Percentiles rank a stretch among this genome's conserved stretches.
Evolutionary conservation across 192 early-diverging fungal species (phyloP).

Genomic region (Backusella circina): DNA sequence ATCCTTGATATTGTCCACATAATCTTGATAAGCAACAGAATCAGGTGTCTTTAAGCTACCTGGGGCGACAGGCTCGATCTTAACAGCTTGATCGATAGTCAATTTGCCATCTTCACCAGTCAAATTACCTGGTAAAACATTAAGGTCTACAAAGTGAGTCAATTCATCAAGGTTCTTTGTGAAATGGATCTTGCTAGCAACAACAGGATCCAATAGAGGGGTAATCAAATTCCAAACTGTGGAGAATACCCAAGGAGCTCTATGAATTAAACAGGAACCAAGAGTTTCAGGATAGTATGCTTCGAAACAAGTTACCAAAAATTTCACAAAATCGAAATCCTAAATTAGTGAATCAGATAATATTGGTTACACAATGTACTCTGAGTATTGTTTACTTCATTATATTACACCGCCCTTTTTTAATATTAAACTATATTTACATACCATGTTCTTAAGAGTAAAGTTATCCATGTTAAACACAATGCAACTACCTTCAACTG

Average conservation of each 20-base stretch:
- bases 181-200: constrained; percentile 84
- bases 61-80: background rate
- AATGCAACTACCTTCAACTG: constrained; percentile 69
- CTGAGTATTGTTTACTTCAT: background rate
- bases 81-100: background rate
- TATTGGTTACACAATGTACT: background rate
- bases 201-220: constrained; percentile 88
- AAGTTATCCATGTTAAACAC: constrained; percentile 80
- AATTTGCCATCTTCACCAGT: constrained; percentile 43
- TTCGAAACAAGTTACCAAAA: constrained; percentile 78
- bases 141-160: constrained; percentile 53
- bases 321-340: constrained; percentile 75
- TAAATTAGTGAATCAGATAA: constrained; percentile 10
- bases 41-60: background rate
- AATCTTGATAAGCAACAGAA: constrained; percentile 7
- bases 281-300: constrained; percentile 90
- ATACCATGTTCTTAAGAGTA: constrained; percentile 62
- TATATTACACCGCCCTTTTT: background rate
- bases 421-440: background rate
- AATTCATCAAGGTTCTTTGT: constrained; percentile 60
- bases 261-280: constrained; percentile 77
- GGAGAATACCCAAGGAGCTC: constrained; percentile 87
- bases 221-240: constrained; percentile 80
- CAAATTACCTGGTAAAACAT: constrained; percentile 52
- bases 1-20: background rate